These are phyloP conservation scores for Aegilops sharonensis DNA, from an alignment of 176 grass and related monocot species.

Conservation along the genomic window DNA sequence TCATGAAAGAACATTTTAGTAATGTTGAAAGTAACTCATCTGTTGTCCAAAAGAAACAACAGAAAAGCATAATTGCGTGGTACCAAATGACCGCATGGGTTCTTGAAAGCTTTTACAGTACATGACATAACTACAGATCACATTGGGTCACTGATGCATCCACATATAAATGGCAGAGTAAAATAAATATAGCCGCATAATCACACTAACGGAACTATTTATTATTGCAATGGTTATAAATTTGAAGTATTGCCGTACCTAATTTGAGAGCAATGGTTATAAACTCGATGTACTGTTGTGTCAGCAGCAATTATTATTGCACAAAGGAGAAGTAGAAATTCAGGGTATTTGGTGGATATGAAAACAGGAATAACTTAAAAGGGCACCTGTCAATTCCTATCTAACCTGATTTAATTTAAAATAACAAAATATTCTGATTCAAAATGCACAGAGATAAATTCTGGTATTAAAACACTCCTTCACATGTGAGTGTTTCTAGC, in stretches of 20 bases:
- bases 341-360: neutral
- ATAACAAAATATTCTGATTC: slow-evolving; percentile 3
- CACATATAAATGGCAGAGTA: slow-evolving; percentile 1
- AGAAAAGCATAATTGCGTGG: neutral
- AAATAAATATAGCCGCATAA: slow-evolving; percentile 1
- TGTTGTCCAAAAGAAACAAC: slow-evolving; percentile 17
- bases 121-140: neutral
- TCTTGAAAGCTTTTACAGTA: slow-evolving; percentile 5
- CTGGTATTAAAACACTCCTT: neutral
- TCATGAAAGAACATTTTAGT: slow-evolving; percentile 15
- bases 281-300: neutral
- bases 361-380: slow-evolving; percentile 27
- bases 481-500: neutral
- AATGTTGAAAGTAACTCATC: neutral
- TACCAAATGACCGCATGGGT: neutral
- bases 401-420: neutral
- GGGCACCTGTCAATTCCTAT: neutral
- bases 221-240: neutral
- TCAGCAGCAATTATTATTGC: neutral
- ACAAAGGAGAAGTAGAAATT: slow-evolving; percentile 16
- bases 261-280: neutral
- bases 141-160: neutral
- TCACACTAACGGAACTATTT: neutral
- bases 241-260: neutral
- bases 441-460: slow-evolving; percentile 9